These are phyloP conservation scores for Phytophthora vignae DNA, from an alignment of 352 stramenopile species.

Conservation along the genomic window DNA sequence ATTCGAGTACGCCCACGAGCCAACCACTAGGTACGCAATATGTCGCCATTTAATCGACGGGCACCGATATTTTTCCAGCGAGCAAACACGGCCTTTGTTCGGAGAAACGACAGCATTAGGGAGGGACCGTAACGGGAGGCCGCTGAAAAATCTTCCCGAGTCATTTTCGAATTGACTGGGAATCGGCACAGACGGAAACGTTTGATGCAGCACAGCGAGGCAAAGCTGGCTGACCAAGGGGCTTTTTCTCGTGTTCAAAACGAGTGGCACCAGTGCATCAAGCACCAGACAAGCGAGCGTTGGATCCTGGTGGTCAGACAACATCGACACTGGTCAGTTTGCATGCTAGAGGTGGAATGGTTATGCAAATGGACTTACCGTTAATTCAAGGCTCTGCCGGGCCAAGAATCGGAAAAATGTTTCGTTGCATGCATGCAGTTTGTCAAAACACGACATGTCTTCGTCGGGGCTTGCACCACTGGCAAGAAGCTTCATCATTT, in stretches of 20 bases:
- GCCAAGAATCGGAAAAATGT: conserved; percentile 60
- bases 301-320: conserved; percentile 45
- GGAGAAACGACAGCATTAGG: conserved; percentile 44
- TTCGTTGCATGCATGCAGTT: conserved; percentile 21
- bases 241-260: conserved; percentile 53
- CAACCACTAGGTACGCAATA: conserved; percentile 64
- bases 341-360: background rate
- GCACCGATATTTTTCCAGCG: conserved; percentile 58
- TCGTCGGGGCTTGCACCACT: conserved; percentile 26
- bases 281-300: conserved; percentile 54
- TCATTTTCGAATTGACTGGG: conserved; percentile 25
- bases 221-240: conserved; percentile 57
- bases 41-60: conserved; percentile 53
- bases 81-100: conserved; percentile 42
- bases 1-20: conserved; percentile 56
- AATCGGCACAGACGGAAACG: conserved; percentile 42
- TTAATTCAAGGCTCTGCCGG: conserved; percentile 56
- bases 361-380: conserved; percentile 36
- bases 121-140: conserved; percentile 42
- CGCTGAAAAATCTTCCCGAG: conserved; percentile 24
- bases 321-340: conserved; percentile 11
- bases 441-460: conserved; percentile 23
- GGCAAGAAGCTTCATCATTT: conserved; percentile 50
- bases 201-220: conserved; percentile 65
- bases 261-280: conserved; percentile 50